Evolutionary conservation across 1,284 basidiomycete species (phyloP).

Genomic region (Naganishia sp.): DNA sequence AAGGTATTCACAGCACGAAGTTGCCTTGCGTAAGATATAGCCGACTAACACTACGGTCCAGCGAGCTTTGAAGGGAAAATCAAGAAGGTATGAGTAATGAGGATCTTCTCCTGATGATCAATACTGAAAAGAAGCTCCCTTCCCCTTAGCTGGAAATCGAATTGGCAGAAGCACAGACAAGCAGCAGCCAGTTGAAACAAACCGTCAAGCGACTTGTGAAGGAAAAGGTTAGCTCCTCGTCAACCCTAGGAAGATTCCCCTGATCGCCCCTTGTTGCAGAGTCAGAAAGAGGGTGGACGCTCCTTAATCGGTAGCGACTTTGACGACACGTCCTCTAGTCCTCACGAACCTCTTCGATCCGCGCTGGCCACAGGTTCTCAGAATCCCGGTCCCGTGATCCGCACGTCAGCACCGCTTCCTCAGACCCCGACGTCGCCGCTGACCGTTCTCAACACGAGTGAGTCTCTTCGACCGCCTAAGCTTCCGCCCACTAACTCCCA

Average conservation of each 20-base stretch:
- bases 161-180: constrained; percentile 7
- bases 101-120: neutral
- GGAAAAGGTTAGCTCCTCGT: constrained; percentile 2
- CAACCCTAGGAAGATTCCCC: neutral
- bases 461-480: neutral
- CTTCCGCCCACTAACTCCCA: neutral
- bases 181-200: constrained; percentile 6
- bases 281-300: constrained; percentile 9
- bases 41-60: neutral
- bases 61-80: constrained; percentile 1
- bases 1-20: neutral
- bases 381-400: no score
- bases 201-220: constrained; percentile 2
- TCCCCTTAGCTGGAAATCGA: constrained; percentile 4
- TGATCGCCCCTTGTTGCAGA: neutral
- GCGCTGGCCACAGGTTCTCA: neutral
- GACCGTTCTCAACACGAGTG: constrained; percentile 11
- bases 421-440: constrained; percentile 6
- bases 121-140: neutral
- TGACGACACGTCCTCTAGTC: constrained; percentile 22
- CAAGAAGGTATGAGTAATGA: neutral
- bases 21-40: neutral
- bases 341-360: constrained; percentile 10
- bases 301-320: constrained; percentile 24
- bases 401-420: no score